Conservation (phyloP, 495 filamentous ascomycete species). For the Rostrohypoxylon terebratum region DNA sequence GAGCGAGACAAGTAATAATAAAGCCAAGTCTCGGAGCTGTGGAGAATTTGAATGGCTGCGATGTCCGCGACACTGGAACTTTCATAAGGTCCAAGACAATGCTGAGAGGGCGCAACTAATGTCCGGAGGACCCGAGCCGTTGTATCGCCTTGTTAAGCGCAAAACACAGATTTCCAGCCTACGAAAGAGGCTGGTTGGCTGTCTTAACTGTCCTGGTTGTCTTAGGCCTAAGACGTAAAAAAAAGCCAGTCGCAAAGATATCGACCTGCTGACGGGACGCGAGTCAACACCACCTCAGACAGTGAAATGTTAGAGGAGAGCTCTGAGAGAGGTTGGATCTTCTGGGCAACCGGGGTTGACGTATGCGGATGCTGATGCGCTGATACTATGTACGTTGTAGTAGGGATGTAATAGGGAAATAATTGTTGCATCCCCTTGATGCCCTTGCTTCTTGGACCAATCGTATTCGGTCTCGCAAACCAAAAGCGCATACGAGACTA, state of each 20-base stretch:
- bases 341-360: constrained; percentile 4
- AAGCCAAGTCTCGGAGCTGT: constrained; percentile 29
- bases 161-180: constrained; percentile 16
- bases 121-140: constrained; percentile 44
- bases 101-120: constrained; percentile 24
- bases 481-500: constrained; percentile 5
- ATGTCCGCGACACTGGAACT: constrained; percentile 19
- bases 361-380: constrained; percentile 16
- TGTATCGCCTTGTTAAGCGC: constrained; percentile 30
- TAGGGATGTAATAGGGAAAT: neutral
- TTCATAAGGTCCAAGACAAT: constrained; percentile 39
- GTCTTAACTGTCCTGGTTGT: neutral
- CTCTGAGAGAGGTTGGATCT: constrained; percentile 13
- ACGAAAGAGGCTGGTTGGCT: constrained; percentile 1
- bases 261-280: constrained; percentile 22
- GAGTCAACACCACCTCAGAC: constrained; percentile 22
- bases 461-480: constrained; percentile 33
- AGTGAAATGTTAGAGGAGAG: constrained; percentile 19
- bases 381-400: neutral
- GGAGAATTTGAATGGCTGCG: constrained; percentile 31
- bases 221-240: constrained; percentile 2
- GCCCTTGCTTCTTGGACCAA: constrained; percentile 6
- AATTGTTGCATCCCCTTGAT: constrained; percentile 25
- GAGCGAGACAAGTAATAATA: constrained; percentile 22
- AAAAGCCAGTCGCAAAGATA: constrained; percentile 15